Evolutionary conservation across 2,329 filamentous ascomycete species (phyloP).

Genomic region (Beauveria caledonica): DNA sequence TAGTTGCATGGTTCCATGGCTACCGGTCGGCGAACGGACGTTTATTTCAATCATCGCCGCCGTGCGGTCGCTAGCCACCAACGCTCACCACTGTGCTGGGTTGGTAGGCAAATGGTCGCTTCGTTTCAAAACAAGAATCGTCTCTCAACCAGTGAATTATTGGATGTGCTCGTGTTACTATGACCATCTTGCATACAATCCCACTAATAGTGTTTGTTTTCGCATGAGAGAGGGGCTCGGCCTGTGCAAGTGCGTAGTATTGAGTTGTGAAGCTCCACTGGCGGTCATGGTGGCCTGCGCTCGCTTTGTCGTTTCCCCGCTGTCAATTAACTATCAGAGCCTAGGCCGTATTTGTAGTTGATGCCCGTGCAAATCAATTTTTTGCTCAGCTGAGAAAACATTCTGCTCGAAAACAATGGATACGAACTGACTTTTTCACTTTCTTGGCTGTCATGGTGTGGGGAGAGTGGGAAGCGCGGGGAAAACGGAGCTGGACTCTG

Average conservation of each 20-base stretch:
- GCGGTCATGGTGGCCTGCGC: background rate
- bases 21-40: background rate
- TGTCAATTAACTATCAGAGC: background rate
- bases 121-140: background rate
- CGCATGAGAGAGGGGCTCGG: background rate
- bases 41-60: background rate
- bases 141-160: background rate
- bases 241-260: background rate
- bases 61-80: background rate
- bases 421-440: background rate
- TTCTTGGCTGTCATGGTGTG: background rate
- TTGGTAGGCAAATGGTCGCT: background rate
- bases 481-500: constrained; percentile 4
- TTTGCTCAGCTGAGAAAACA: background rate
- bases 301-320: background rate
- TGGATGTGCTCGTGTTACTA: background rate
- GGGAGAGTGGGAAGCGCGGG: background rate
- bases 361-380: constrained; percentile 1
- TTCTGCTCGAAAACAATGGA: background rate
- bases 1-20: background rate
- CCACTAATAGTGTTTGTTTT: background rate
- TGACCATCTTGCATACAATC: background rate
- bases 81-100: background rate
- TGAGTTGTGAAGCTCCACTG: background rate
- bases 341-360: background rate